Percentiles rank a stretch among this genome's conserved stretches.
These are phyloP conservation scores for Fusarium buharicum DNA, from an alignment of 2,329 filamentous ascomycete genomes.

Conservation along the genomic window DNA sequence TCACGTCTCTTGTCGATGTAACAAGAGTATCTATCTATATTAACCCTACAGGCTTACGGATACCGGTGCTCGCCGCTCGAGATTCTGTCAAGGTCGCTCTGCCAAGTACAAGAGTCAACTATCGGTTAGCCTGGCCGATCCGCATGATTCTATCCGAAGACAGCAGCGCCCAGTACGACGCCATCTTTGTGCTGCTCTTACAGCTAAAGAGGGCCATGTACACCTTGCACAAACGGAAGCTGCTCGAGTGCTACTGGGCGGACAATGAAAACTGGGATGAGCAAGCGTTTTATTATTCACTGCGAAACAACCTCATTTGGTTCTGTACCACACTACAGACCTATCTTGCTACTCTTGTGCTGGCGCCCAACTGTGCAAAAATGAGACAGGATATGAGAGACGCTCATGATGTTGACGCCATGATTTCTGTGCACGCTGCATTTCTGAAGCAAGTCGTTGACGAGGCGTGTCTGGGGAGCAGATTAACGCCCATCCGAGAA, in stretches of 20 bases:
- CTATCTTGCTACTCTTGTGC: slow-evolving; percentile 79
- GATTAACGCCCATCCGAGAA: slow-evolving; percentile 75
- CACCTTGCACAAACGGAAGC: slow-evolving; percentile 67
- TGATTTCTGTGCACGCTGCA: slow-evolving; percentile 75
- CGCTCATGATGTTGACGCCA: slow-evolving; percentile 80
- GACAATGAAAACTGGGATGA: slow-evolving; percentile 54
- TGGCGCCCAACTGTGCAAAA: slow-evolving; percentile 67
- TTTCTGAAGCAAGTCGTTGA: slow-evolving; percentile 72
- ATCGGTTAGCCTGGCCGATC: slow-evolving; percentile 73
- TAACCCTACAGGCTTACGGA: slow-evolving; percentile 52
- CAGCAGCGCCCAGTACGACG: slow-evolving; percentile 74
- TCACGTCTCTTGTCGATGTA: slow-evolving; percentile 66
- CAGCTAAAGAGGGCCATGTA: slow-evolving; percentile 79
- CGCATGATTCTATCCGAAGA: slow-evolving; percentile 77
- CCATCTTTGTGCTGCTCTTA: slow-evolving; percentile 78
- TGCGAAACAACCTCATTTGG: slow-evolving; percentile 79
- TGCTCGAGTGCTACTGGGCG: slow-evolving; percentile 55
- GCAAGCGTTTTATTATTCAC: slow-evolving; percentile 63
- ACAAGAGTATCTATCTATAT: slow-evolving; percentile 71
- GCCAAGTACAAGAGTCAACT: slow-evolving; percentile 71
- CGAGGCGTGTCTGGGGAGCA: slow-evolving; percentile 75
- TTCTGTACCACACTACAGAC: slow-evolving; percentile 79
- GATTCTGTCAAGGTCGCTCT: slow-evolving; percentile 68
- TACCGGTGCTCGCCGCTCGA: slow-evolving; percentile 59
- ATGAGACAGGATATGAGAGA: slow-evolving; percentile 67